phyloP scores from a whole-genome alignment of 2,329 filamentous ascomycete genomes.

The Dactylellina sp. region DNA sequence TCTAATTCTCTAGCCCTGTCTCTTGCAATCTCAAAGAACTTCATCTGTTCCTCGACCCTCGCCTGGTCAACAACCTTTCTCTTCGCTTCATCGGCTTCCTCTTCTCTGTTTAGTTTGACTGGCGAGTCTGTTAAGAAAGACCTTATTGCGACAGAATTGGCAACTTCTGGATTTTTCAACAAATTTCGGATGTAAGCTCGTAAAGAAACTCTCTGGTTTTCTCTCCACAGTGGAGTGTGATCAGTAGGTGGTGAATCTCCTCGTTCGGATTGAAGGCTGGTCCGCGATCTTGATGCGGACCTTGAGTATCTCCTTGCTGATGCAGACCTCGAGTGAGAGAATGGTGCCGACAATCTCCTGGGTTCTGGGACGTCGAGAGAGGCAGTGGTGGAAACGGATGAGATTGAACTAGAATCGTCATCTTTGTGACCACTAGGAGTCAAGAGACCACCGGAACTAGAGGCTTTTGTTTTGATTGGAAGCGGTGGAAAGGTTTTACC shows the following conservation, averaged over 20 bases:
- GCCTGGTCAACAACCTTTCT: constrained; percentile 87
- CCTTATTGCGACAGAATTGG: constrained; percentile 82
- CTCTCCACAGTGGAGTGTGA: constrained; percentile 75
- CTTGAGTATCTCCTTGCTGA: constrained; percentile 50
- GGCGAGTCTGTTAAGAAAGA: constrained; percentile 83
- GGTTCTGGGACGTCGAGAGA: constrained; percentile 64
- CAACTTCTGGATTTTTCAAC: constrained; percentile 84
- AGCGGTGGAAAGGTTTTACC: constrained; percentile 88
- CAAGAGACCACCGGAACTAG: constrained; percentile 74
- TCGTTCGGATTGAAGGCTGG: constrained; percentile 38
- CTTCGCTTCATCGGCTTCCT: constrained; percentile 81
- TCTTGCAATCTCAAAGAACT: constrained; percentile 94
- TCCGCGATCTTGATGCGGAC: constrained; percentile 59
- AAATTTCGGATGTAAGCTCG: constrained; percentile 89
- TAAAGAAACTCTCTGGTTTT: constrained; percentile 90
- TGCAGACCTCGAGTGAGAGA: constrained; percentile 48
- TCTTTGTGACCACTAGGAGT: constrained; percentile 70
- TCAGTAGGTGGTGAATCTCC: constrained; percentile 48
- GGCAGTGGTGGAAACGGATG: constrained; percentile 83
- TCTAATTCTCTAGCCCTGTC: constrained; percentile 91
- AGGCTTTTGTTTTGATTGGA: constrained; percentile 87
- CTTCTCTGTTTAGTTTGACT: constrained; percentile 81
- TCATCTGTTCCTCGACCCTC: constrained; percentile 88
- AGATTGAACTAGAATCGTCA: constrained; percentile 71
- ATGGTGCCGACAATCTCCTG: constrained; percentile 63